These are phyloP conservation scores for Aspergillus nomiae DNA, from an alignment of 2,329 filamentous ascomycete species.

Conservation along the genomic window DNA sequence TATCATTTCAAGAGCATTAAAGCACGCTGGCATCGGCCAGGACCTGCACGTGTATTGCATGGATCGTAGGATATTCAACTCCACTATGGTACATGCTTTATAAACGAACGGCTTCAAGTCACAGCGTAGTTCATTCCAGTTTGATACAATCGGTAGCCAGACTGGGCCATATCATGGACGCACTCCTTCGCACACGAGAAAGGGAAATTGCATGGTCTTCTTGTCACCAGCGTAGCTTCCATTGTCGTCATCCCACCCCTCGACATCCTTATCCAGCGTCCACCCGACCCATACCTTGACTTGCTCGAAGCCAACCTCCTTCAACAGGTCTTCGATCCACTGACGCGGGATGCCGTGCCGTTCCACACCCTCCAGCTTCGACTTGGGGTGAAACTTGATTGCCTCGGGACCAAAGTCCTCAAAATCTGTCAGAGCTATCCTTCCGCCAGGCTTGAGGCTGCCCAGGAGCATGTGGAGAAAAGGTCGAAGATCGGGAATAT, in stretches of 20 bases:
- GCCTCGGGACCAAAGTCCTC: conserved; percentile 59
- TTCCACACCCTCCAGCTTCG: conserved; percentile 57
- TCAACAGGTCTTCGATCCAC: conserved; percentile 48
- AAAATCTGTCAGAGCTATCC: conserved; percentile 59
- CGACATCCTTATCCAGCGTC: conserved; percentile 54
- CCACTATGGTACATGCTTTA: not conserved
- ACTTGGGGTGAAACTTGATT: conserved; percentile 54
- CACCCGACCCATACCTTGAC: conserved; percentile 53
- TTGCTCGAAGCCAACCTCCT: conserved; percentile 52
- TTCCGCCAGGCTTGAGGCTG: conserved; percentile 51
- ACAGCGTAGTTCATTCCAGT: too few relatives aligned
- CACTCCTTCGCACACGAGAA: conserved; percentile 43
- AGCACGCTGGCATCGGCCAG: not conserved
- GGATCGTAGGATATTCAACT: not conserved
- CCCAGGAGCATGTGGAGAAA: conserved; percentile 51
- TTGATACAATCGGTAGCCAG: not conserved
- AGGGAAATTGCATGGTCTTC: conserved; percentile 45
- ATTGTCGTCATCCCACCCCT: conserved; percentile 46
- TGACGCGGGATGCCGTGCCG: conserved; percentile 53
- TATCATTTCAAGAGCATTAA: not conserved
- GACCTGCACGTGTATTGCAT: not conserved
- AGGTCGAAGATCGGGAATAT: conserved; percentile 50
- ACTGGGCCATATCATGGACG: conserved; percentile 1
- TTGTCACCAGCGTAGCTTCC: conserved; percentile 11
- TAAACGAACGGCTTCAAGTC: not conserved